phyloP scores from a whole-genome alignment of 2,329 filamentous ascomycete species.

The Apiospora phragmitis region DNA sequence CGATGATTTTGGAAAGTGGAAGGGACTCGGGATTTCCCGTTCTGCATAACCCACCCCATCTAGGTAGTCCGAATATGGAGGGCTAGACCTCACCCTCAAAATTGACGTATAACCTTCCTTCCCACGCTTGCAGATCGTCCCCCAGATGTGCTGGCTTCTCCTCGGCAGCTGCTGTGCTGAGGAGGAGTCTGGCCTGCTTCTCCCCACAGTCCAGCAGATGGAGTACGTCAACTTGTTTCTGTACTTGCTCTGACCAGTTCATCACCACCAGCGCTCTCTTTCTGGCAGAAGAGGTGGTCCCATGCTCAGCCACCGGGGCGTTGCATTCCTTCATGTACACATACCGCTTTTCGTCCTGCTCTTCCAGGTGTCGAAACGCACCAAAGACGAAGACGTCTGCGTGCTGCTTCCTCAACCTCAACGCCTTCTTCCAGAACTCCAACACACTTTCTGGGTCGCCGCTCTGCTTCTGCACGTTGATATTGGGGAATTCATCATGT shows the following conservation, averaged over 20 bases:
- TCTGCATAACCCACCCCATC: not conserved
- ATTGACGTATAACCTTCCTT: slow-evolving; percentile 28
- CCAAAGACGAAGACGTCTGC: slow-evolving; percentile 64
- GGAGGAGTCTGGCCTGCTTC: slow-evolving; percentile 25
- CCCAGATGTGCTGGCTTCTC: slow-evolving; percentile 3
- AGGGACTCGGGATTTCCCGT: not conserved
- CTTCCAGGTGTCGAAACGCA: slow-evolving; percentile 53
- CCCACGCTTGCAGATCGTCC: slow-evolving; percentile 26
- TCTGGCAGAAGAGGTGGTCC: slow-evolving; percentile 18
- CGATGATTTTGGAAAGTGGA: not conserved
- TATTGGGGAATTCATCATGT: slow-evolving; percentile 55
- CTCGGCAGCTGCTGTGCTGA: slow-evolving; percentile 24
- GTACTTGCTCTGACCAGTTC: slow-evolving; percentile 45
- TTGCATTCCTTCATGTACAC: slow-evolving; percentile 49
- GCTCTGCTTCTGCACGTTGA: slow-evolving; percentile 56
- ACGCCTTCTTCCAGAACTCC: slow-evolving; percentile 57
- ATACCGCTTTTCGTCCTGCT: slow-evolving; percentile 55
- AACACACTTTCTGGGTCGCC: slow-evolving; percentile 50
- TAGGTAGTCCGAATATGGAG: not conserved
- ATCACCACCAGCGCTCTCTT: slow-evolving; percentile 41
- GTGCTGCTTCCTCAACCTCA: slow-evolving; percentile 54
- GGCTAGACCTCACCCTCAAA: slow-evolving; percentile 31
- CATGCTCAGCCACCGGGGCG: slow-evolving; percentile 11
- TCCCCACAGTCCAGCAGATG: slow-evolving; percentile 22
- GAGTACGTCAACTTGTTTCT: slow-evolving; percentile 26